Evolutionary conservation across 352 stramenopile species (phyloP).

Genomic region (Phytophthora meadii): DNA sequence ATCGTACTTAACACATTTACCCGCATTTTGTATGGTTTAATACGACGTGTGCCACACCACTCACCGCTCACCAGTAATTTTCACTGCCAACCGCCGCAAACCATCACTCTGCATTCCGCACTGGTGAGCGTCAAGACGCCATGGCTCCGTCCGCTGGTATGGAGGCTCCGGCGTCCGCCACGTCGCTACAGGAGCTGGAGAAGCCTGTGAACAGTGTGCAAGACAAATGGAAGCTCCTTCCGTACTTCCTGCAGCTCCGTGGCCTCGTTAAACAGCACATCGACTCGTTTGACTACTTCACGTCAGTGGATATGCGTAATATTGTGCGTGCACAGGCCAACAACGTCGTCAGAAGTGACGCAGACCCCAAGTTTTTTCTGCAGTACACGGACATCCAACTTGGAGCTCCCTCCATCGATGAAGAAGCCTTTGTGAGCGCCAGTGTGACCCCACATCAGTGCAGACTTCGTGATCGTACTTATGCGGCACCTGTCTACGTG

Average conservation of each 20-base stretch:
- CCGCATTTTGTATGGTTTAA: neutral
- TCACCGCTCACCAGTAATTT: conserved; percentile 31
- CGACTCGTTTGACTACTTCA: conserved; percentile 99
- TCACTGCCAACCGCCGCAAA: neutral
- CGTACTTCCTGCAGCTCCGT: conserved; percentile 96
- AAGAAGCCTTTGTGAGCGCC: conserved; percentile 95
- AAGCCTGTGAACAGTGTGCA: conserved; percentile 81
- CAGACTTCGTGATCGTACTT: conserved; percentile 98
- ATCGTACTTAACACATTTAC: conserved; percentile 3
- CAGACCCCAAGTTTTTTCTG: conserved; percentile 99
- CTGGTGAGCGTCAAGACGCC: neutral
- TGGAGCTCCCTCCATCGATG: conserved; percentile 95
- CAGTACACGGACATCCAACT: conserved; percentile 99
- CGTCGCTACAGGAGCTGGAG: conserved; percentile 66
- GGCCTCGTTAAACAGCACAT: conserved; percentile 98
- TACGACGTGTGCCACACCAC: conserved; percentile 7
- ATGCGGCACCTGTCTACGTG: conserved; percentile 98
- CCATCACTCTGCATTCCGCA: conserved; percentile 42
- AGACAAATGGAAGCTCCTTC: conserved; percentile 99
- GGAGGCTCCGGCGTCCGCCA: conserved; percentile 21
- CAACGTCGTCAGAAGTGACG: conserved; percentile 90
- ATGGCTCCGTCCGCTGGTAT: conserved; percentile 46
- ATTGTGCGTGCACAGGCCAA: conserved; percentile 96
- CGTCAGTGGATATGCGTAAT: conserved; percentile 98
- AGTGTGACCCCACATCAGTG: conserved; percentile 98